phyloP scores from a whole-genome alignment of 2,329 filamentous ascomycete species.

The Knufia petricola region DNA sequence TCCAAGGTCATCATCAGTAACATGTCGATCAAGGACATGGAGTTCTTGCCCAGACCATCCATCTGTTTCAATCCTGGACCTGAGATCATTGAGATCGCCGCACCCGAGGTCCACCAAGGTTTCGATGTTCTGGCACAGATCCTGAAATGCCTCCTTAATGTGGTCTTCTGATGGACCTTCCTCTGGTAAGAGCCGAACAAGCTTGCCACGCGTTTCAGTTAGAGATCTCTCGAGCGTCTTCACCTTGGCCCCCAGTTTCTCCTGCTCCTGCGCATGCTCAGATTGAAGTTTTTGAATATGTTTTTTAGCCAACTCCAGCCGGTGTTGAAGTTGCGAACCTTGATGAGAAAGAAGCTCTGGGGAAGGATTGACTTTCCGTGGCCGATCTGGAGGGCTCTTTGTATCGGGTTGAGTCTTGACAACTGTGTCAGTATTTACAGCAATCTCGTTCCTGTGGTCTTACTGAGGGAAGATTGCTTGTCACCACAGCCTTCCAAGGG shows the following conservation, averaged over 20 bases:
- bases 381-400: no score
- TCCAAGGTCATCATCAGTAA: background rate
- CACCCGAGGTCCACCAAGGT: slow-evolving; percentile 7
- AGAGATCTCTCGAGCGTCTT: slow-evolving; percentile 7
- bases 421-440: no score
- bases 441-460: no score
- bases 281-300: background rate
- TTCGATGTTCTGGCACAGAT: slow-evolving; percentile 10
- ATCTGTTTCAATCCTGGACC: background rate
- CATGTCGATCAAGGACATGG: background rate
- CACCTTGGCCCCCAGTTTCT: background rate
- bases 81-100: background rate
- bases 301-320: no score
- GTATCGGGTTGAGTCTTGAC: no score
- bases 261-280: background rate
- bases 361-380: no score
- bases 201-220: slow-evolving; percentile 13
- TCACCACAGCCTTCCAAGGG: no score
- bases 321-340: no score
- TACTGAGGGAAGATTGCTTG: no score
- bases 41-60: background rate
- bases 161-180: slow-evolving; percentile 11
- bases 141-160: slow-evolving; percentile 6
- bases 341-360: no score
- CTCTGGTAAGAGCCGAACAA: slow-evolving; percentile 12